Conservation (phyloP, 2,329 filamentous ascomycete species). For the Alternaria atra region DNA sequence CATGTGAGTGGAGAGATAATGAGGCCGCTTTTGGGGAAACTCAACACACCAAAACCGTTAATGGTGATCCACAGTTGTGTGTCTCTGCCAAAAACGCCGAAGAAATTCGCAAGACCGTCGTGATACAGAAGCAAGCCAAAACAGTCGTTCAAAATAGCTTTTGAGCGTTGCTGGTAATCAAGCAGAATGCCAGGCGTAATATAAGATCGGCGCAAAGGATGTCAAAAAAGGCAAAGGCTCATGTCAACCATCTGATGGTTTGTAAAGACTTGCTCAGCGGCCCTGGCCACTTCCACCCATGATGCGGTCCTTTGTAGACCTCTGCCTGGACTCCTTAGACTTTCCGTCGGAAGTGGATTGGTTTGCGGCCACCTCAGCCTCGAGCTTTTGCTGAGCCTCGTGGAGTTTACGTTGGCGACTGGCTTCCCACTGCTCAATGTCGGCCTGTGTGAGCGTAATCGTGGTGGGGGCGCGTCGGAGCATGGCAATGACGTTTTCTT, state of each 20-base stretch:
- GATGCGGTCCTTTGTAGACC: constrained; percentile 44
- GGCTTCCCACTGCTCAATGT: constrained; percentile 75
- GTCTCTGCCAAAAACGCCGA: neutral
- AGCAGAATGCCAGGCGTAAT: neutral
- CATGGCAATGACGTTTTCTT: constrained; percentile 55
- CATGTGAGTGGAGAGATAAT: neutral
- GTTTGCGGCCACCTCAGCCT: constrained; percentile 11
- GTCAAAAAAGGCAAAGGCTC: constrained; percentile 4
- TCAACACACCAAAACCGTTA: neutral
- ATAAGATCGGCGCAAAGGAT: constrained; percentile 35
- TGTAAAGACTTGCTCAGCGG: constrained; percentile 6
- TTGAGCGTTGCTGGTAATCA: neutral
- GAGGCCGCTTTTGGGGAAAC: neutral
- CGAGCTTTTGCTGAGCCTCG: constrained; percentile 38
- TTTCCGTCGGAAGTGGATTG: constrained; percentile 31
- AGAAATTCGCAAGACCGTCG: neutral
- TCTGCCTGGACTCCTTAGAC: constrained; percentile 26
- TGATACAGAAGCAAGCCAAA: neutral
- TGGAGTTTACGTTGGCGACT: constrained; percentile 55
- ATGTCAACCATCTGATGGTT: neutral
- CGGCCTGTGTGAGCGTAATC: constrained; percentile 73
- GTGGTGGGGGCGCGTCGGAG: constrained; percentile 74
- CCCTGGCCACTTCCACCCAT: constrained; percentile 35
- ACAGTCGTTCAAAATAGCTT: neutral
- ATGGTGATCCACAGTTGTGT: neutral